Base-by-base conservation (phyloP, 106 monocot species). In the Platanthera zijinensis region DNA sequence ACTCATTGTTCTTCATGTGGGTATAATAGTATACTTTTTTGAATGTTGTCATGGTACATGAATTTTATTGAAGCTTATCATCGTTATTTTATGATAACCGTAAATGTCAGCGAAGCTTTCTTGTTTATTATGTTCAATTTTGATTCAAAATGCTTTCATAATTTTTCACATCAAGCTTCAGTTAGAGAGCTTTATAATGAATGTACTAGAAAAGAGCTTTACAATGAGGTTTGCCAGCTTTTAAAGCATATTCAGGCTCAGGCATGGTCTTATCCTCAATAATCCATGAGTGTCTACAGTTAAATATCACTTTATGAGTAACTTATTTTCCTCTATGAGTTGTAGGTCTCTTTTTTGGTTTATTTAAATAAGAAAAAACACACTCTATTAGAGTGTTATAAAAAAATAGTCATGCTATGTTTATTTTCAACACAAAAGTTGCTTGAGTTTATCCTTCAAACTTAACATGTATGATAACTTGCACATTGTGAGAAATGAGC, bases 311-410 rank as follows among this genome's bases (percentile, higher is more conserved):
- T 48, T n/a, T n/a, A n/a, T 45, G 13, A 57, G 48, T 75, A 51
- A 25, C 12, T 69, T 48, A 48, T 57, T 54, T 74, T 48, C 79
- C 25, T 77, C 48, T 77, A 4, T 3, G 69, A 57, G 22, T 73
- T 78, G 54, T 70, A 96, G 96, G 83, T 87, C 48, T 52, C 46
- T 19, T 76, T 96, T 62, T 93, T 84, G 88, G 91, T 89, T 85
- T 81, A 84, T 67, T 89, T 76, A 64, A 50, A 77, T 11, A 74
- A 80, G 51, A 64, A 46, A 11, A 86, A 89, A 80, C 48, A 75
- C 25, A 72, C 72, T 15, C 8, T 75, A 30, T 69, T 94, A 71
- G 74, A 51, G 7, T 62, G 84, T n/a, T n/a, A n/a, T n/a, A n/a
- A n/a, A n/a, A n/a, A n/a, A n/a, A n/a, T n/a, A n/a, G n/a, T n/a